Evolutionary conservation across 257 asterid genomes (phyloP), one percentile per base, ranked within the genome.

Genomic region (Solanum etuberosum): DNA sequence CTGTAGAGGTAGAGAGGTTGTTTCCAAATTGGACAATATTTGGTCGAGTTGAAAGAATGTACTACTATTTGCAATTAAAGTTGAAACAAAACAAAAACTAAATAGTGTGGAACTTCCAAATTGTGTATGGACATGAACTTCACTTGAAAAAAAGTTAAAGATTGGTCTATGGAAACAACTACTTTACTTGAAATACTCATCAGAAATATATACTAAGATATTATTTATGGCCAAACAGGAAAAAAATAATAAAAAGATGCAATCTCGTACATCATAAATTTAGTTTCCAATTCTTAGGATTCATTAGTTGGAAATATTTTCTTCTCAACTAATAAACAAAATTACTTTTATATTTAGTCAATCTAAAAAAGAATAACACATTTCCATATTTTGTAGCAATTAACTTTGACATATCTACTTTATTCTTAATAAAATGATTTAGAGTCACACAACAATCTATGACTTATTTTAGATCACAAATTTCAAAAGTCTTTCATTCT

Each of bases 401-500:
- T 38, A 8, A 38, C 42, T 38, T 38, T 38, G 10, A 38, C 42
- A 38, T 38, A 8, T 8, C 42, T 38, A 38, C 10, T 38, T 38
- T 38, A 8, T 8, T 38, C 11, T 38, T 8, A 8, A 38, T 38
- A 0, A 38, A 8, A 38, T 8, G 0, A 38, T 38, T 38, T 38
- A 38, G 2, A 38, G 42, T 7, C 10, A 38, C 2, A 0, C 11
- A 38, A 38, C 9, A 7, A 38, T 38, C 3, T 38, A 38, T 38
- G 42, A 38, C 42, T 38, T 38, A 38, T 38, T 38, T 38, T 8
- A 38, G 11, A 38, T 8, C 11, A 38, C 11, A 38, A 38, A 0
- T 7, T 38, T 38, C 0, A 38, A 38, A 38, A 38, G 0, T 2
- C 0, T 1, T 38, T 38, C 3, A 0, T 38, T 2, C 8, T 8